Evolutionary conservation across 345 rosid genomes (phyloP), one percentile per base, ranked within the genome.

Genomic region (Eucalyptus leucophloia): DNA sequence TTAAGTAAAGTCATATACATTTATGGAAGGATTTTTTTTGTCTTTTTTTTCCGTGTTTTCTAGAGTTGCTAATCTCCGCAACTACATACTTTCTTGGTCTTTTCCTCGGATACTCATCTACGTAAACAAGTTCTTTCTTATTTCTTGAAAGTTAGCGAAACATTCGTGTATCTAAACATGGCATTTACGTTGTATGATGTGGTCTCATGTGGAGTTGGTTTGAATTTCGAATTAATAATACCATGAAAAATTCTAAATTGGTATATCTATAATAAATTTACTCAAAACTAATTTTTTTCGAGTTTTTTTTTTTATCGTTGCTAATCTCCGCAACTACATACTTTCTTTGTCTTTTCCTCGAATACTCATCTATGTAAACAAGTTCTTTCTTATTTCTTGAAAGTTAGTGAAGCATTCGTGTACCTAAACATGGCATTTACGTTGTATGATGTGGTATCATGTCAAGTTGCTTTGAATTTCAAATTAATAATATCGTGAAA

Each of bases 211-310:
- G 0, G 1, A 62, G 69, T 62, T 62, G 17, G 0, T 13, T 62
- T 14, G 69, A 62, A 62, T 62, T 60, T 30, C 8, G 0, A 60
- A 28, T 60, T 60, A 60, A 60, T 26, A 67, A 65, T 62, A 62
- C 1, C 2, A 65, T 16, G 5, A 13, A 30, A 2, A 62, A 30
- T 4, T 3, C 0, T 0, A 30, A 62, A 62, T 10, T 13, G 0
- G 1, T 14, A 30, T 0, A 62, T 14, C 0, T 13, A 0, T 13
- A 0, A 30, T 1, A 62, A 62, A 62, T 28, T 60, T 60, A 28
- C 23, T 21, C 0, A 0, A 19, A 53, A 21, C 2, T 19, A 53
- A 19, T 53, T 19, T 53, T 53, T 53, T 53, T 18, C 3, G 7
- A 7, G 28, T 58, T 58, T 26, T 58, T 58, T 26, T 58, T 56